Conservation (phyloP, 2,329 filamentous ascomycete species). For the Xylariaceae sp. region DNA sequence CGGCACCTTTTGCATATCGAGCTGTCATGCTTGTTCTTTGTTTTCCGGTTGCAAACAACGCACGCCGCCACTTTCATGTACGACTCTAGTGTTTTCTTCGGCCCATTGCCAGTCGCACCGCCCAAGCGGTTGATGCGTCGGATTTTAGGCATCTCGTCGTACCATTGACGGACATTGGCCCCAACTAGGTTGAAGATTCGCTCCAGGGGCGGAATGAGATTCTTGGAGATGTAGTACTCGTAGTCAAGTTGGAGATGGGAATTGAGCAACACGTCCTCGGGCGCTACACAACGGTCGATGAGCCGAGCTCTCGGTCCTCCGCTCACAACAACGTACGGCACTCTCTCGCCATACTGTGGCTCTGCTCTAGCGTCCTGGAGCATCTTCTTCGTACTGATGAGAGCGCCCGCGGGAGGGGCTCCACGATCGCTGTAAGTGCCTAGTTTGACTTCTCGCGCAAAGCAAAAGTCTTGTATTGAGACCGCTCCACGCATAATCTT, state of each 20-base stretch:
- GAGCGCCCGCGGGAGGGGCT: slow-evolving; percentile 77
- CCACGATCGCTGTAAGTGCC: slow-evolving; percentile 84
- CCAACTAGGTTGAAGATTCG: slow-evolving; percentile 96
- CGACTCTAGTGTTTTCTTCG: slow-evolving; percentile 80
- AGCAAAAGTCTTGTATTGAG: slow-evolving; percentile 93
- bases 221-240: slow-evolving; percentile 96
- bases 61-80: slow-evolving; percentile 84
- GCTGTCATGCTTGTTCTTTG: slow-evolving; percentile 33
- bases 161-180: slow-evolving; percentile 87
- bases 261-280: slow-evolving; percentile 75
- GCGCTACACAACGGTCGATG: slow-evolving; percentile 85
- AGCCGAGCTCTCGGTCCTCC: slow-evolving; percentile 83
- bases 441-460: slow-evolving; percentile 86
- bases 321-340: slow-evolving; percentile 90
- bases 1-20: slow-evolving; percentile 59
- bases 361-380: slow-evolving; percentile 80
- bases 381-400: slow-evolving; percentile 86
- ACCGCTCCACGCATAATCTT: slow-evolving; percentile 91
- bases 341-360: slow-evolving; percentile 90
- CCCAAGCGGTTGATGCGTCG: slow-evolving; percentile 69
- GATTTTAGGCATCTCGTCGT: slow-evolving; percentile 93
- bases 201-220: slow-evolving; percentile 89
- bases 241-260: slow-evolving; percentile 80
- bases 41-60: slow-evolving; percentile 67
- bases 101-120: slow-evolving; percentile 29